phyloP scores from a whole-genome alignment of 495 filamentous ascomycete species.

The Cairneyella variabilis region DNA sequence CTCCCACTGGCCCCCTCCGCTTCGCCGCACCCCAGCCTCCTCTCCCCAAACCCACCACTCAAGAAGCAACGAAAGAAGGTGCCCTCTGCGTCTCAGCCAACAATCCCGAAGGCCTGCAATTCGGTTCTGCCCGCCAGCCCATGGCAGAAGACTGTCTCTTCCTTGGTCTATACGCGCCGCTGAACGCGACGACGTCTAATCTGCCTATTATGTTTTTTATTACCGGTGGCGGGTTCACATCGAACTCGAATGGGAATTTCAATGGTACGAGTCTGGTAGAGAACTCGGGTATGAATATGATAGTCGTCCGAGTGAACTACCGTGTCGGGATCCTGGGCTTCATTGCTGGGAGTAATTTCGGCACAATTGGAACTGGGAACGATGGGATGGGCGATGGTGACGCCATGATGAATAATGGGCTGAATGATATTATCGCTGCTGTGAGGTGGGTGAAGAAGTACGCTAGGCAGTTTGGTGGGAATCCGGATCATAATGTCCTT shows the following conservation, averaged over 20 bases:
- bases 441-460: not conserved
- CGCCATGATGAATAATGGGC: slow-evolving; percentile 27
- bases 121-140: slow-evolving; percentile 7
- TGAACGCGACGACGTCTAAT: slow-evolving; percentile 34
- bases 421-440: not conserved
- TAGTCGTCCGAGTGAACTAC: slow-evolving; percentile 73
- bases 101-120: not conserved
- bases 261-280: slow-evolving; percentile 59
- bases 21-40: not conserved
- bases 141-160: slow-evolving; percentile 72
- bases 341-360: slow-evolving; percentile 58
- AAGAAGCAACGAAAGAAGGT: not conserved
- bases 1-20: not conserved
- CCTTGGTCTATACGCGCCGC: slow-evolving; percentile 67
- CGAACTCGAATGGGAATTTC: slow-evolving; percentile 60
- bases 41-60: not conserved
- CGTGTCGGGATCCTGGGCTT: slow-evolving; percentile 74
- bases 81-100: not conserved
- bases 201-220: slow-evolving; percentile 69
- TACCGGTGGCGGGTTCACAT: slow-evolving; percentile 69
- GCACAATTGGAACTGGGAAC: slow-evolving; percentile 54
- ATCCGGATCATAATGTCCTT: slow-evolving; percentile 65
- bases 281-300: slow-evolving; percentile 53
- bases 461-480: slow-evolving; percentile 60
- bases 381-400: slow-evolving; percentile 66